Evolutionary conservation across 108 stramenopile genomes (phyloP).

Genomic region (Cyclotella distinguenda): DNA sequence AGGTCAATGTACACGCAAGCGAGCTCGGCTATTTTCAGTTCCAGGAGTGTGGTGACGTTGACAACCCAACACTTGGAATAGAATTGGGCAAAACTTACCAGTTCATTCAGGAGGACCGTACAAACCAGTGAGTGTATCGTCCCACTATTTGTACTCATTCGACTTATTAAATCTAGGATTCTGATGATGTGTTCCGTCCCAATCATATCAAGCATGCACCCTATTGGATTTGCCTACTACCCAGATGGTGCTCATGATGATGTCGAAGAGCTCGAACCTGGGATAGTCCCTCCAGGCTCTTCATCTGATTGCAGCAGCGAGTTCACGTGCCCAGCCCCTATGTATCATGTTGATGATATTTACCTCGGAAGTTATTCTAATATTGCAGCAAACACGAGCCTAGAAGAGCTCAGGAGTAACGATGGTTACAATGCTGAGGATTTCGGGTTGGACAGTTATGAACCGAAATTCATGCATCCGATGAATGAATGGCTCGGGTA

Average conservation of each 20-base stretch:
- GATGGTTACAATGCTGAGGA: not conserved
- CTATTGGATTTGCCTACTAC: slow-evolving; percentile 75
- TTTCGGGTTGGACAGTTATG: slow-evolving; percentile 81
- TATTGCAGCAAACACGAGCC: slow-evolving; percentile 17
- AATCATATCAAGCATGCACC: slow-evolving; percentile 42
- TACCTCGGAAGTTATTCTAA: slow-evolving; percentile 40
- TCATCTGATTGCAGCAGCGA: slow-evolving; percentile 29
- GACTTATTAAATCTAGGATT: not conserved
- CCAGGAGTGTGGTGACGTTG: slow-evolving; percentile 70
- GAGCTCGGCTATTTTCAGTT: slow-evolving; percentile 71
- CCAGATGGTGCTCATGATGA: slow-evolving; percentile 31
- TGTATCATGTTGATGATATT: slow-evolving; percentile 60
- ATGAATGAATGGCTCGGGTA: slow-evolving; percentile 61
- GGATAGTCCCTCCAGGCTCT: slow-evolving; percentile 41
- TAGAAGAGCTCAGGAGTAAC: too few species aligned
- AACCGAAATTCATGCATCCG: slow-evolving; percentile 80
- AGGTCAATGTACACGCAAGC: slow-evolving; percentile 29
- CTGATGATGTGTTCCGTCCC: not conserved
- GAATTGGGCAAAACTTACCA: slow-evolving; percentile 71
- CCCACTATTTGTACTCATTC: not conserved
- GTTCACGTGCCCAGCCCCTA: slow-evolving; percentile 70
- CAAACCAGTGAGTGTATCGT: slow-evolving; percentile 72
- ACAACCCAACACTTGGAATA: slow-evolving; percentile 79
- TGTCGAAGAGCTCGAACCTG: slow-evolving; percentile 35
- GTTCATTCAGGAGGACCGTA: slow-evolving; percentile 58